Evolutionary conservation across 2,329 filamentous ascomycete species (phyloP), one percentile per base, ranked within the genome.

Genomic region (Diaporthe vexans): DNA sequence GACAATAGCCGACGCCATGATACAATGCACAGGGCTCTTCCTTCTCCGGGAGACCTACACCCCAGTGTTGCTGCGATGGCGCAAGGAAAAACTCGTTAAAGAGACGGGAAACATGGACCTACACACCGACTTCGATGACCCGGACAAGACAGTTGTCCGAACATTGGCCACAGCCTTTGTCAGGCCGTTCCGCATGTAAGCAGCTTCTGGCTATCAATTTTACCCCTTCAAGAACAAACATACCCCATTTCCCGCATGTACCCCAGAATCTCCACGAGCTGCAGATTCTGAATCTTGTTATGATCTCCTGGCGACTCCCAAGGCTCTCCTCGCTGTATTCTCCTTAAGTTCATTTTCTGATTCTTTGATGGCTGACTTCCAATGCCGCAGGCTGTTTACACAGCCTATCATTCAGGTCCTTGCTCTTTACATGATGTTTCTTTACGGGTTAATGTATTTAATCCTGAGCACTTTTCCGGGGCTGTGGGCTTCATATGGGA

Each of bases 11-110:
- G 90, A 91, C 73, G 92, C 86, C 1, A 74, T 90, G 17, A 88
- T 94, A 68, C 91, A 94, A 79, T 74, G 88, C 15, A 83, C 88
- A 10, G 92, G 83, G 1, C 37, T 92, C 7, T 81, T 94, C 65
- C 88, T 92, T 81, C 88, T 92, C 1, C 87, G 88, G 72, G 92
- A 94, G 79, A 93, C 92, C 2, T 94, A 93, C 81, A 89, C 87
- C 0, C 91, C 92, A 0, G 89, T 89, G 24, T 86, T 95, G 6
- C 87, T 94, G 3, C 81, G 85, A 37, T 83, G 86, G 76, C 74
- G 74, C 8, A 73, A 92, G 91, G 80, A 85, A 61, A 86, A 84
- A n/a, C 84, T 93, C n/a, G 84, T 86, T 73, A 86, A 86, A 75
- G 85, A 89, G 76, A 93, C 91, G 1, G 89, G 88, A 35, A 92